These are phyloP conservation scores for Neodidymelliopsis sp. DNA, from an alignment of 2,329 filamentous ascomycete genomes.

Conservation along the genomic window DNA sequence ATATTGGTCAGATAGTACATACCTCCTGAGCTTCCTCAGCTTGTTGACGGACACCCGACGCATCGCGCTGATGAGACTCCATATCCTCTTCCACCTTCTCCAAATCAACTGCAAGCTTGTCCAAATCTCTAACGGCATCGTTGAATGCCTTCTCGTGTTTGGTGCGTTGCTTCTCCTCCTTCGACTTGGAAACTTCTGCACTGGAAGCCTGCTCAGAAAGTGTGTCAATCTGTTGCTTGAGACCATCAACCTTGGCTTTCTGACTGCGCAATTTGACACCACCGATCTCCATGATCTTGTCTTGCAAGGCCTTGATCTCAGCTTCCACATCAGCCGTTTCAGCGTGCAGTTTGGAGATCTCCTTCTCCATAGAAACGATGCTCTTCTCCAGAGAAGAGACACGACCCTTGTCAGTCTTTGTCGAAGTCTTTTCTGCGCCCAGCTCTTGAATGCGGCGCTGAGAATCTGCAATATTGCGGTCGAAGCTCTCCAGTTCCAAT, in stretches of 20 bases:
- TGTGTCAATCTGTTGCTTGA: slow-evolving; percentile 81
- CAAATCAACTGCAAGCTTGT: slow-evolving; percentile 73
- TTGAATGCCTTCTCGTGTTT: slow-evolving; percentile 86
- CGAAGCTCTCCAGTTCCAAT: slow-evolving; percentile 86
- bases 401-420: slow-evolving; percentile 79
- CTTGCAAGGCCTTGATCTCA: slow-evolving; percentile 90
- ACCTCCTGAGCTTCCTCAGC: slow-evolving; percentile 82
- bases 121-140: slow-evolving; percentile 81
- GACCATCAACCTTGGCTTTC: slow-evolving; percentile 85
- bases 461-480: slow-evolving; percentile 83
- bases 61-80: slow-evolving; percentile 75
- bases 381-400: slow-evolving; percentile 77
- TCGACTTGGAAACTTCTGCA: slow-evolving; percentile 86
- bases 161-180: slow-evolving; percentile 88
- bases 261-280: slow-evolving; percentile 91
- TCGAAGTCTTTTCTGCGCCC: slow-evolving; percentile 79
- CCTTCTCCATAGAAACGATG: slow-evolving; percentile 75
- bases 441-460: slow-evolving; percentile 87
- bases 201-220: slow-evolving; percentile 83
- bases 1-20: slow-evolving; percentile 22
- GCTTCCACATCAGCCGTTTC: slow-evolving; percentile 91
- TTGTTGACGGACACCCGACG: slow-evolving; percentile 73
- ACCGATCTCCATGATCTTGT: slow-evolving; percentile 98
- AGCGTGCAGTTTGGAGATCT: slow-evolving; percentile 78
- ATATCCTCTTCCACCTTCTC: slow-evolving; percentile 82